Evolutionary conservation across 331 rosid genomes (phyloP).

Genomic region (Erythrophleum ivorense): DNA sequence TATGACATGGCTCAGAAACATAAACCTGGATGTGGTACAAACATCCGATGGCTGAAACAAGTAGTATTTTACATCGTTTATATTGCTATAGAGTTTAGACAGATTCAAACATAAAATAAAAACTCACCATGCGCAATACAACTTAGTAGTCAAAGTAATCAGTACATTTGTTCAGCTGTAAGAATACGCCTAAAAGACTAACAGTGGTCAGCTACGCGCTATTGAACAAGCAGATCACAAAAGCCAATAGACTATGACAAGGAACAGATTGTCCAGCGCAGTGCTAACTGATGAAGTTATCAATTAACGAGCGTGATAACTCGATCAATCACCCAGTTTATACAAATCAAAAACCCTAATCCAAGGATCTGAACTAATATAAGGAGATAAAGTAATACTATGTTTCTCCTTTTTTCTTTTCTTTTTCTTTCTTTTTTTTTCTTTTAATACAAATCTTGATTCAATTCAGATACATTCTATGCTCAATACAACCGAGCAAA

Average conservation of each 20-base stretch:
- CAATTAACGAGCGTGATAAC: not conserved
- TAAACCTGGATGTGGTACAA: not conserved
- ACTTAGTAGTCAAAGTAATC: slow-evolving; percentile 9
- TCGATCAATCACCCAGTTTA: not conserved
- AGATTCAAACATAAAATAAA: slow-evolving; percentile 28
- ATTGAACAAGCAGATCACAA: not conserved
- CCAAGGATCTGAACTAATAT: not conserved
- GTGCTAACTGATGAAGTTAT: not conserved
- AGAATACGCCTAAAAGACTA: not conserved
- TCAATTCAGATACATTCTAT: not conserved
- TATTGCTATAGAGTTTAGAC: not conserved
- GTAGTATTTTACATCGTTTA: not conserved
- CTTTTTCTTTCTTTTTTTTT: too few relatives aligned
- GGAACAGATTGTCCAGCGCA: not conserved
- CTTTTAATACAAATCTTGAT: too few relatives aligned
- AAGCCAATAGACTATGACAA: not conserved
- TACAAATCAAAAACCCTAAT: not conserved
- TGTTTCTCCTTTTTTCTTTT: not conserved
- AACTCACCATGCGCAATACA: not conserved
- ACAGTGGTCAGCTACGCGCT: not conserved
- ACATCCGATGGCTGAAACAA: not conserved
- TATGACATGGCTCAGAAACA: not conserved
- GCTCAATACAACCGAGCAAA: not conserved
- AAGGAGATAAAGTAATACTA: not conserved
- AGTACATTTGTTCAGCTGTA: not conserved